Evolutionary conservation across 2,329 filamentous ascomycete genomes (phyloP), one percentile per base, ranked within the genome.

Genomic region (Penicillium glabrum): DNA sequence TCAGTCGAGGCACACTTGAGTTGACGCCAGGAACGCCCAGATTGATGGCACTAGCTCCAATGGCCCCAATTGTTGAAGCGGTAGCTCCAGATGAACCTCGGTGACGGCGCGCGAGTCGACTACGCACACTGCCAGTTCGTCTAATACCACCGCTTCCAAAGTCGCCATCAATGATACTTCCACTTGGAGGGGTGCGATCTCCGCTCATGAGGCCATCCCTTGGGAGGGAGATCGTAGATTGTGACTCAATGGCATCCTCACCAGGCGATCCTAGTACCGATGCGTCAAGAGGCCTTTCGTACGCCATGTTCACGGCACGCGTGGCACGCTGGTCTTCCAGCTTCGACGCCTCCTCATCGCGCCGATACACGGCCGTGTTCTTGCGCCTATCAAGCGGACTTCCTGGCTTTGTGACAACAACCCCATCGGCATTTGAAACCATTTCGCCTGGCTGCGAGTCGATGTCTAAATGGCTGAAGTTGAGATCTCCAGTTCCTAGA

Each of bases 401-500:
- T 37, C 72, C 71, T 9, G 74, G 67, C 54, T 75, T 74, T 3
- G 70, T 72, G 29, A 74, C 70, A 8, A 73, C 68, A 33, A 74
- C 70, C 1, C 73, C 74, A 57, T 77, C 75, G 6, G 70, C 65
- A 5, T 73, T 75, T 26, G 70, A 73, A 24, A 75, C 61, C 11
- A 69, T 67, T 14, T 70, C 71, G 11, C 71, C 73, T 1, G 69
- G 61, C 3, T 70, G 65, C 13, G 68, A 63, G 56, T 75, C 73
- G 54, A 98, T 90, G 33, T 93, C 93, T 43, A 98, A 80, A 69
- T 96, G 91, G 67, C 90, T 92, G 55, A 98, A 82, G 72, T 91
- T 96, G 47, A 99, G 80, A 69, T 97, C 90, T 5, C 95, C 95
- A 67, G 86, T 86, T 13, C 95, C 95, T 49, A 99, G 81, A 1